Evolutionary conservation across 2,329 filamentous ascomycete genomes (phyloP).

Genomic region (Fusarium tjaetaba): DNA sequence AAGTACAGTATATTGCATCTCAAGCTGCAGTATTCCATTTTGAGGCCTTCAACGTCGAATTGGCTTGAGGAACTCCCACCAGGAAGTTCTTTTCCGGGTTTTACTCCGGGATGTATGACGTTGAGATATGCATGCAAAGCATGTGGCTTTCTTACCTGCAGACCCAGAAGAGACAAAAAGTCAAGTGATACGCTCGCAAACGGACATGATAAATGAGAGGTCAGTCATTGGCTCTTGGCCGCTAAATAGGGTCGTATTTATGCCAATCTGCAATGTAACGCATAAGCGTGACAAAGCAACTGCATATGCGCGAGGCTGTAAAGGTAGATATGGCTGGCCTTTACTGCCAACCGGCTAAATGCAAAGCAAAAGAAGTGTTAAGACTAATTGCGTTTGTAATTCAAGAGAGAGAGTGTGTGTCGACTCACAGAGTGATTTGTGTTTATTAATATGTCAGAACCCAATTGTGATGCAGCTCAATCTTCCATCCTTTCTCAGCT

Average conservation of each 20-base stretch:
- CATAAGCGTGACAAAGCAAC: background rate
- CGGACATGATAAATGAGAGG: rapidly evolving
- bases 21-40: background rate
- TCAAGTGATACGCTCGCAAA: background rate
- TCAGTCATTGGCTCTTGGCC: background rate
- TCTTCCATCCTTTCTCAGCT: too few relatives aligned
- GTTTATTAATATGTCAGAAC: background rate
- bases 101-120: background rate
- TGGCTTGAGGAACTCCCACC: rapidly evolving
- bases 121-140: background rate
- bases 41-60: background rate
- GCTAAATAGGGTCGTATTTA: rapidly evolving
- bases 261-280: background rate
- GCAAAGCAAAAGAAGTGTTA: rapidly evolving
- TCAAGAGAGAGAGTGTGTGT: too few relatives aligned
- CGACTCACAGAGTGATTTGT: too few relatives aligned
- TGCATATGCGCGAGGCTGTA: background rate
- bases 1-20: rapidly evolving
- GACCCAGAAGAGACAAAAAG: background rate
- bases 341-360: background rate
- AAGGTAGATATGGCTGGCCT: background rate
- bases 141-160: background rate
- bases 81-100: rapidly evolving
- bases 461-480: rapidly evolving
- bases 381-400: rapidly evolving